Conservation (phyloP, 2,329 filamentous ascomycete genomes). For the Talaromyces atroroseus region DNA sequence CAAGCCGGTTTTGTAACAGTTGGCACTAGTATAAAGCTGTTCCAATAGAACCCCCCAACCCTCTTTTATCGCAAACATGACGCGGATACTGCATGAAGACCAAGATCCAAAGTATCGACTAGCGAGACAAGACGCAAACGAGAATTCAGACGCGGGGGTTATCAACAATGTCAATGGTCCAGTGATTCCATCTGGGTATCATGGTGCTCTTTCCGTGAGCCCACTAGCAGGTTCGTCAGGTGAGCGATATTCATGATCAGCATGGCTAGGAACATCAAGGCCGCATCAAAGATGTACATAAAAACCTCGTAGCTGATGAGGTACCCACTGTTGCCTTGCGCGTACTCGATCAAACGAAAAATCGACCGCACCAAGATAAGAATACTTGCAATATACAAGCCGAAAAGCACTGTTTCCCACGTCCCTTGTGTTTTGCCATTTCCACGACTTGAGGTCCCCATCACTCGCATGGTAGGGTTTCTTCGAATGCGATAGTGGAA, state of each 20-base stretch:
- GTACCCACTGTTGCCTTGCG: conserved; percentile 17
- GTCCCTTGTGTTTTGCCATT: not conserved
- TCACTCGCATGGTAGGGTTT: conserved; percentile 19
- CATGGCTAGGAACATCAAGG: conserved; percentile 16
- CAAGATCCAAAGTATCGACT: too few relatives aligned
- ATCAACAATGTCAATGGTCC: too few relatives aligned
- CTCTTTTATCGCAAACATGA: too few relatives aligned
- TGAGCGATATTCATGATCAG: conserved; percentile 7
- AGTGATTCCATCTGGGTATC: too few relatives aligned
- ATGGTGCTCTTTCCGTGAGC: too few relatives aligned
- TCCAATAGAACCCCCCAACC: too few relatives aligned
- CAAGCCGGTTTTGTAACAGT: too few relatives aligned
- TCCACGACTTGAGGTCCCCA: conserved; percentile 20
- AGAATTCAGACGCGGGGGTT: too few relatives aligned
- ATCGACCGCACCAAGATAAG: conserved; percentile 18
- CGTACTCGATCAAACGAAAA: conserved; percentile 20
- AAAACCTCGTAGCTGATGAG: conserved; percentile 17
- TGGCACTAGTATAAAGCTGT: too few relatives aligned
- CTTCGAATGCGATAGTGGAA: conserved; percentile 25
- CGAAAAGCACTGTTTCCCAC: conserved; percentile 35
- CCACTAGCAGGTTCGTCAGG: not conserved
- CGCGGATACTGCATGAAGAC: too few relatives aligned
- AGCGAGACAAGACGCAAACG: too few relatives aligned
- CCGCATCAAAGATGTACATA: conserved; percentile 20
- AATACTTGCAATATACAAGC: conserved; percentile 17